Base-by-base conservation (phyloP, 2,329 filamentous ascomycete species). In the Aspergillus aculeatus region DNA sequence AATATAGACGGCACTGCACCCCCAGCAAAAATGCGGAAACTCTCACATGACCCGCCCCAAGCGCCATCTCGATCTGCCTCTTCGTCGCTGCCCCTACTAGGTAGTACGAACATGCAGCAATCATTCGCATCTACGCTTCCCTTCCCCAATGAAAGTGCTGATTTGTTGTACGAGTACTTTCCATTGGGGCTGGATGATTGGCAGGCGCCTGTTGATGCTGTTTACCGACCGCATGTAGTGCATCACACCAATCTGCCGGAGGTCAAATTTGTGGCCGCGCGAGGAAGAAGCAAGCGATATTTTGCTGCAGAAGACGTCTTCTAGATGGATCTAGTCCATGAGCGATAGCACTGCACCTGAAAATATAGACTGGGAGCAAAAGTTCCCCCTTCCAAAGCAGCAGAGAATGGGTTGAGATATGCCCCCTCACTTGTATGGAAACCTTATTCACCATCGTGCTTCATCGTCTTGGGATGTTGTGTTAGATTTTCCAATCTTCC, bases 81-180 rank as follows among this genome's bases (percentile, higher is more conserved):
- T 14, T 70, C 73, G 16, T 72, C 67, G 19, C 59, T 75, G n/a
- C 72, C 73, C 6, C 51, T 75, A 12, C 47, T 76, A n/a, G 68
- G 69, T 50, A 68, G 66, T 41, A 67, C 72, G 16, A 71, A 71
- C 54, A 54, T 76, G 48, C 73, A 72, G 29, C 73, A 75, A 54
- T 66, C 71, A 83, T 85, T 71, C 88, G 89, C 71, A 83, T 90
- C 35, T 78, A 87, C 64, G 21, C 68, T 78, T 21, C 70, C 75
- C 5, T 75, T 75, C 54, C 69, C 73, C n/a, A 75, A 72, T 41
- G 92, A 96, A 68, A 89, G 89, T 67, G 88, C 88, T 0, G 93
- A 97, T 75, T 80, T 93, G 65, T 80, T 97, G 19, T 97, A 97
- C 72, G 93, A 98, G 77, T 97, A 98, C 72, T 97, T 98, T 65